A percentile compares a stretch with the other conserved stretches of the same genome.
Conservation (phyloP, 306 rosid species). For the Cicer yamashitae region DNA sequence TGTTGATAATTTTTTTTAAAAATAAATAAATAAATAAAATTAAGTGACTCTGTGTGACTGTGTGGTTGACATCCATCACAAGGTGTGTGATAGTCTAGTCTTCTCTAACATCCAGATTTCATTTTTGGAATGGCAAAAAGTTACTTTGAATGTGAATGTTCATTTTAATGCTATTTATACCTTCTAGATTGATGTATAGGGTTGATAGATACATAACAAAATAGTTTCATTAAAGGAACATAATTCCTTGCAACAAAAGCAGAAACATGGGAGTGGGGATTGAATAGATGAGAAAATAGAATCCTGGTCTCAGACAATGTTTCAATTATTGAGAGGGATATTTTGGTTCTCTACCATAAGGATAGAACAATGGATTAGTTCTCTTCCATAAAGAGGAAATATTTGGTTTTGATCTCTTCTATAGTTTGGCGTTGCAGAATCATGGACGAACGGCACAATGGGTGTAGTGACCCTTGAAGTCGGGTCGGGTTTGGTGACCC, state of each 20-base stretch:
- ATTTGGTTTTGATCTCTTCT: neutral
- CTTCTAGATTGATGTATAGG: neutral
- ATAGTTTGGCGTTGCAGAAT: neutral
- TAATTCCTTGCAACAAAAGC: neutral
- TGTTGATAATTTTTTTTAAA: neutral
- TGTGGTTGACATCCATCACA: neutral
- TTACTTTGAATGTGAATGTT: neutral
- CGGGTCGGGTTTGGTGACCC: too few species aligned
- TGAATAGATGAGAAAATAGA: neutral
- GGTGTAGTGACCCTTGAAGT: too few species aligned
- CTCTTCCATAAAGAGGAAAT: neutral
- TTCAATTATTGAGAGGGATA: neutral
- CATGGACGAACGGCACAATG: too few species aligned
- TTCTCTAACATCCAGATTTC: neutral
- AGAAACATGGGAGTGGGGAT: neutral
- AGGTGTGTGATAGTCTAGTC: neutral
- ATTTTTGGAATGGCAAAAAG: neutral
- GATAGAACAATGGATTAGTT: neutral
- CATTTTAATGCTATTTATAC: neutral
- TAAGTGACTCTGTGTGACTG: neutral
- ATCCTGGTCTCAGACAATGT: neutral
- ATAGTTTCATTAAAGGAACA: conserved; percentile 4
- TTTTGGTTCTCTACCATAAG: neutral
- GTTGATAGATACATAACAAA: conserved; percentile 12
- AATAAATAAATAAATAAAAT: neutral